phyloP scores from a whole-genome alignment of 768 basidiomycete species.

The Agaricus bisporus region DNA sequence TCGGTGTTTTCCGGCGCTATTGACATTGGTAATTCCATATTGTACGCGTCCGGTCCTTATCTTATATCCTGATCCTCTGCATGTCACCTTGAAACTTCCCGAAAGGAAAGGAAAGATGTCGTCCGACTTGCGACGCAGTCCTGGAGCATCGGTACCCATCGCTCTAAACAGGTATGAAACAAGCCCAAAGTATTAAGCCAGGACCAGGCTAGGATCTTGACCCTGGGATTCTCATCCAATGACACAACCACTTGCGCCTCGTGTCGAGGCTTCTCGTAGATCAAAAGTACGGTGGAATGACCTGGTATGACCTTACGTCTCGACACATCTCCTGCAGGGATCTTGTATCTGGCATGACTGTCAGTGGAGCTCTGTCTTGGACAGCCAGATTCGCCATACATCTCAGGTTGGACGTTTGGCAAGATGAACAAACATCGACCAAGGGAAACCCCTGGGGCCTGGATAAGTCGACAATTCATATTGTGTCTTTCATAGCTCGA shows the following conservation, averaged over 20 bases:
- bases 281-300: constrained; percentile 7
- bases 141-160: not conserved
- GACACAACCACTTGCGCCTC: constrained; percentile 10
- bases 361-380: constrained; percentile 14
- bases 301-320: constrained; percentile 14
- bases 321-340: constrained; percentile 15
- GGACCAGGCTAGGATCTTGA: not conserved
- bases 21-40: not conserved
- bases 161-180: not conserved
- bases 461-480: not conserved
- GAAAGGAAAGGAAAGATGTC: not conserved
- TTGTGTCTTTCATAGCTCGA: not conserved
- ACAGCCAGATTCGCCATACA: constrained; percentile 20
- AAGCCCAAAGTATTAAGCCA: not conserved
- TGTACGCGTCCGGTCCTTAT: not conserved
- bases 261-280: constrained; percentile 25
- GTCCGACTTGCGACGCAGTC: not conserved
- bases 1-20: not conserved
- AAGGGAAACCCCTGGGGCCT: not conserved
- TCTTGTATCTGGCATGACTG: constrained; percentile 15
- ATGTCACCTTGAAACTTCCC: not conserved
- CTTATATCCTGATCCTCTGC: not conserved
- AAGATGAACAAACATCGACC: constrained; percentile 5
- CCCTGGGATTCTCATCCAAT: not conserved
- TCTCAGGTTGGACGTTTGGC: constrained; percentile 10